Evolutionary conservation across 1,284 basidiomycete species (phyloP).

Genomic region (Boletus subluridellus): DNA sequence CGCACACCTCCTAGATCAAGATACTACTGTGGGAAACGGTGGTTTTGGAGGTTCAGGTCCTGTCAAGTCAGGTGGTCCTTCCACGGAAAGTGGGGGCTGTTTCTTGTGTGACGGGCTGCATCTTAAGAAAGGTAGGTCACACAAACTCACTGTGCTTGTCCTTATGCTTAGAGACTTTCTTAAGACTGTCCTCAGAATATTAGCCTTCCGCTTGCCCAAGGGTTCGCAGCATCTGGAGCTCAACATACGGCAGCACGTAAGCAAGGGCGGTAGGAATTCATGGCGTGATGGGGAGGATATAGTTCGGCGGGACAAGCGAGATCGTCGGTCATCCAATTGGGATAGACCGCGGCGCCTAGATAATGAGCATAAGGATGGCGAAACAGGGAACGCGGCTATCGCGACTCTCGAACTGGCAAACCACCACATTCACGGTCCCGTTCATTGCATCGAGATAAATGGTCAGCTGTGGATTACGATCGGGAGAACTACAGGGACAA

Average conservation of each 20-base stretch:
- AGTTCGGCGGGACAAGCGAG: constrained; percentile 19
- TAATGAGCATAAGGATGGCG: constrained; percentile 23
- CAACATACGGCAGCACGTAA: constrained; percentile 45
- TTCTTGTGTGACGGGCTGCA: constrained; percentile 91
- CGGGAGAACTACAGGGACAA: constrained; percentile 37
- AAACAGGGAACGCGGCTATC: constrained; percentile 26
- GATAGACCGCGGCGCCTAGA: constrained; percentile 27
- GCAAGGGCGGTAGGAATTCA: constrained; percentile 39
- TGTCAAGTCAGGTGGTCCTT: constrained; percentile 55
- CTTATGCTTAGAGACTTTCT: constrained; percentile 5
- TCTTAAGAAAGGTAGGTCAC: constrained; percentile 70
- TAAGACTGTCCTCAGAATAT: constrained; percentile 73
- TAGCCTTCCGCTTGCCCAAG: constrained; percentile 44
- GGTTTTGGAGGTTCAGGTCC: constrained; percentile 67
- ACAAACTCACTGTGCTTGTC: not conserved
- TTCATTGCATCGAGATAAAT: constrained; percentile 35
- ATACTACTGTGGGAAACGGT: constrained; percentile 67
- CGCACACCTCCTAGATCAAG: constrained; percentile 92
- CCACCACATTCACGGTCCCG: constrained; percentile 36
- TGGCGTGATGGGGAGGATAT: constrained; percentile 43
- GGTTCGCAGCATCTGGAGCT: constrained; percentile 42
- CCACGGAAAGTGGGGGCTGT: constrained; percentile 66
- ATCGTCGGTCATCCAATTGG: constrained; percentile 28
- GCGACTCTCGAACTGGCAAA: constrained; percentile 20
- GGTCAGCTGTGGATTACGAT: constrained; percentile 41